A percentile compares a stretch with the other conserved stretches of the same genome.
These are phyloP conservation scores for Kickxella alabastrina DNA, from an alignment of 192 early-diverging fungal genomes.

Conservation along the genomic window DNA sequence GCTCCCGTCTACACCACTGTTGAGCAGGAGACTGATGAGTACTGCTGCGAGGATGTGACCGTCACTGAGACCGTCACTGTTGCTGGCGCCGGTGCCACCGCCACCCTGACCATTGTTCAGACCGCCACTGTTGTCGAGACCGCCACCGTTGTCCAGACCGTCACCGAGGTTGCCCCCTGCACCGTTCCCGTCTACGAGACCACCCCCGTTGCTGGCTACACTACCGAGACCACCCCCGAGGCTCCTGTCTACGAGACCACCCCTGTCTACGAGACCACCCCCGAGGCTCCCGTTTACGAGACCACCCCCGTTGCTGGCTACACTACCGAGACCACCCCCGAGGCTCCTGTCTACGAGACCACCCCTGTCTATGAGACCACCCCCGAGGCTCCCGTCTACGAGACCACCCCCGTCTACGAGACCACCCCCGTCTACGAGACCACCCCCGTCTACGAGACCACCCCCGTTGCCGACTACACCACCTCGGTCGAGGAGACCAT, in stretches of 20 bases:
- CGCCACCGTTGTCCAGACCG: conserved; percentile 14
- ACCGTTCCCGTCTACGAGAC: conserved; percentile 3
- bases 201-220: conserved; percentile 13
- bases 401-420: conserved; percentile 13
- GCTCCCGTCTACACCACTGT: conserved; percentile 2
- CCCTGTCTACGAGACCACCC: conserved; percentile 9
- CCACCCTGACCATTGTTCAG: conserved; percentile 11
- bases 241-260: neutral
- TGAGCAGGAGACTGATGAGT: conserved; percentile 34
- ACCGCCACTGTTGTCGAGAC: conserved; percentile 3
- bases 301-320: conserved; percentile 17
- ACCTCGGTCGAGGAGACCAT: neutral
- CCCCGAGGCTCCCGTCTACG: neutral
- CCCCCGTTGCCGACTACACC: neutral
- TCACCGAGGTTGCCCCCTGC: conserved; percentile 10
- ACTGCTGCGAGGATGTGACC: conserved; percentile 45
- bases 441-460: neutral
- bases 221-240: conserved; percentile 3
- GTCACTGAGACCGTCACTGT: conserved; percentile 28
- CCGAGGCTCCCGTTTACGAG: neutral
- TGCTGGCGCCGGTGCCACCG: conserved; percentile 13
- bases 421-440: neutral
- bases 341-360: neutral
- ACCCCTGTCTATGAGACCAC: conserved; percentile 5
- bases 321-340: conserved; percentile 8